Evolutionary conservation across 2,329 filamentous ascomycete genomes (phyloP), one percentile per base, ranked within the genome.

Genomic region (Cladosporium sp.): DNA sequence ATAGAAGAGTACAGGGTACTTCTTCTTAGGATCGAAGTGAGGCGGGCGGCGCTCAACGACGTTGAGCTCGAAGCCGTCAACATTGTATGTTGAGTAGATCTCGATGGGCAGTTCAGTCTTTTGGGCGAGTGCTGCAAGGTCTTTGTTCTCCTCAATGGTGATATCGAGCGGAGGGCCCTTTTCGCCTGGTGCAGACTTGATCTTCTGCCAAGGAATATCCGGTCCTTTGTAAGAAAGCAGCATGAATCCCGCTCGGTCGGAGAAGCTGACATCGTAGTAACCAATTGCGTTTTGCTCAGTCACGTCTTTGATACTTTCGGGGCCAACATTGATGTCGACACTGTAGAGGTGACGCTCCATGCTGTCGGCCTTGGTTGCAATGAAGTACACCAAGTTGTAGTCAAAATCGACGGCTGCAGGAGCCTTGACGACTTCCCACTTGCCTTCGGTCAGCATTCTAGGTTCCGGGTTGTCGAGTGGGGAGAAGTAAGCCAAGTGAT

Each of bases 1-100:
- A 69, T 90, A 88, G 80, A 99, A 99, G 4, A 99, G 83, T 1
- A 99, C 92, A 0, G 94, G 94, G 67, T 99, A 97, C 70, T 89
- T 86, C 75, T 89, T 92, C 67, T 85, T 86, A 17, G 85, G 79
- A 72, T 92, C 84, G 71, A 97, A 99, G 74, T 96, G 88, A 1
- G 92, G 89, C 5, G 94, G 94, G 0, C 91, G 88, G 30, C 92
- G 88, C 74, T 99, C 94, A 14, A 97, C 78, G 12, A 88, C 80
- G 60, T 89, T 85, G 15, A 90, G 75, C 17, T 86, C 83, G 65
- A 89, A 87, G 34, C 87, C 89, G 62, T 94, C 88, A 15, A 97
- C 84, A n/a, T 88, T 88, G 51, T 99, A 82, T 11, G 88, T 95
- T 47, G 89, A 87, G 73, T 93, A 97, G 51, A 89, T 82, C 64